Conservation (phyloP, 345 rosid species). For the Anacardium occidentale region DNA sequence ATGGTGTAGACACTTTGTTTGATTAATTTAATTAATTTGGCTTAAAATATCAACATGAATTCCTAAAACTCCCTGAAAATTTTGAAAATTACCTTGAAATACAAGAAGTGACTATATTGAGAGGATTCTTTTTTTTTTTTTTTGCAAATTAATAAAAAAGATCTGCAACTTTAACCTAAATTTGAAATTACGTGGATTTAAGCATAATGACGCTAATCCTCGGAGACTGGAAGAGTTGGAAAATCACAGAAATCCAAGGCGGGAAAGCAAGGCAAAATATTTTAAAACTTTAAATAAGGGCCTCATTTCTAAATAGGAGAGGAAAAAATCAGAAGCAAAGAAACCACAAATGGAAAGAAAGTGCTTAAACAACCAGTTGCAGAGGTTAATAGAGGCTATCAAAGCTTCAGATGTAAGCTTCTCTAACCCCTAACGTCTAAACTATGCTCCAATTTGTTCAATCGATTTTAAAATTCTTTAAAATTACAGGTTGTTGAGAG, state of each 20-base stretch:
- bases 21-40: no score
- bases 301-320: background rate
- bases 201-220: no score
- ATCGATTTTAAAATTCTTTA: background rate
- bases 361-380: constrained; percentile 33
- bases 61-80: no score
- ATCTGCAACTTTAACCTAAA: no score
- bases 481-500: constrained; percentile 66
- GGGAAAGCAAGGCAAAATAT: constrained; percentile 5
- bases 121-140: no score
- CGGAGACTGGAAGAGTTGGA: background rate
- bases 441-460: background rate
- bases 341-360: constrained; percentile 42
- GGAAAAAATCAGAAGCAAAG: background rate
- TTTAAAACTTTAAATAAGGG: background rate
- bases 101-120: no score
- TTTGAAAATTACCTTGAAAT: no score
- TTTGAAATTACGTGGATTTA: no score
- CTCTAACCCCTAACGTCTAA: background rate
- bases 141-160: no score
- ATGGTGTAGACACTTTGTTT: no score
- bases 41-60: no score
- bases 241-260: background rate
- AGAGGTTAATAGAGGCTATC: constrained; percentile 47
- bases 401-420: constrained; percentile 65